A percentile compares a stretch with the other conserved stretches of the same genome.
phyloP scores from a whole-genome alignment of 139 green algal genomes.

The Coelastrella sp. region DNA sequence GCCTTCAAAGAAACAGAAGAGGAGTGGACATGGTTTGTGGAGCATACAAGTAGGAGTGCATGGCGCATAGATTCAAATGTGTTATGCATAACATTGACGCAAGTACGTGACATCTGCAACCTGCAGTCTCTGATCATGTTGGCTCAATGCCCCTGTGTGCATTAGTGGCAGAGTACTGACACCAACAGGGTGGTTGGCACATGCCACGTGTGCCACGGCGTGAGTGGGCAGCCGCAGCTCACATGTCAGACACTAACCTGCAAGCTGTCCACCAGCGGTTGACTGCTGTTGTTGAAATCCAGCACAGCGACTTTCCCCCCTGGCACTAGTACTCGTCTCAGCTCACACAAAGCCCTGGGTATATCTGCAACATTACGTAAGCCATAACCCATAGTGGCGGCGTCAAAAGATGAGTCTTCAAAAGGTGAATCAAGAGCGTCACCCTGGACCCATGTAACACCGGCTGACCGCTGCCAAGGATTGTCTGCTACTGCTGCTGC shows the following conservation, averaged over 20 bases:
- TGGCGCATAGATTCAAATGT: no score
- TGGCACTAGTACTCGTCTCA: conserved; percentile 90
- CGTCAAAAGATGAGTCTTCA: conserved; percentile 85
- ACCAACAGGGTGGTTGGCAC: no score
- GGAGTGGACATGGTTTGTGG: no score
- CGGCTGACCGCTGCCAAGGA: neutral
- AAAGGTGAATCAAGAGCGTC: conserved; percentile 95
- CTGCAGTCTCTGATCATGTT: no score
- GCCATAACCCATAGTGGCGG: conserved; percentile 96
- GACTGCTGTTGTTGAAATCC: conserved; percentile 96
- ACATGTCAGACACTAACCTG: conserved; percentile 46
- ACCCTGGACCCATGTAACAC: conserved; percentile 88
- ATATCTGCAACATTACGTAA: conserved; percentile 93
- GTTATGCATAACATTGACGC: no score
- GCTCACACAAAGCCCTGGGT: conserved; percentile 75
- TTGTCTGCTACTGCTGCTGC: conserved; percentile 29
- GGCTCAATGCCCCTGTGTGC: no score
- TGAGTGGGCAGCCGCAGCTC: no score
- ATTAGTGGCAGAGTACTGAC: no score
- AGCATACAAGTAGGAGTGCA: no score
- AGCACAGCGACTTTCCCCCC: conserved; percentile 85
- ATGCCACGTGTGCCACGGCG: no score
- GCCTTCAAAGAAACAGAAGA: no score
- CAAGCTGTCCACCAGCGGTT: conserved; percentile 72
- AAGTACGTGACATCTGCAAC: no score